phyloP scores from a whole-genome alignment of 768 basidiomycete genomes.

The Dacryopinax primogenitus region DNA sequence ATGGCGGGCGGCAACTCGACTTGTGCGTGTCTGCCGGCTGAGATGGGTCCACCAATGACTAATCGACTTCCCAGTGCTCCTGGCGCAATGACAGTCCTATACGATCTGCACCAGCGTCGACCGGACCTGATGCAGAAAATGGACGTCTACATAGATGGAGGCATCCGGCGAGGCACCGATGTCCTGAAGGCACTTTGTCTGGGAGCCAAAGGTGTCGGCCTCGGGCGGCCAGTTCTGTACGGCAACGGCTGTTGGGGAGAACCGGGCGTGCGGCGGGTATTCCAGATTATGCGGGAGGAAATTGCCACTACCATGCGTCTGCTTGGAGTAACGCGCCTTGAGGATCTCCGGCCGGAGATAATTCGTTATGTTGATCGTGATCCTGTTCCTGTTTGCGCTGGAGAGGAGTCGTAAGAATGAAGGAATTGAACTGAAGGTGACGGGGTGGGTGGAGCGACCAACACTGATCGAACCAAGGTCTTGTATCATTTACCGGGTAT shows the following conservation, averaged over 20 bases:
- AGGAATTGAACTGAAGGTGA: background rate
- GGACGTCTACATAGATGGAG: conserved; percentile 38
- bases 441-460: background rate
- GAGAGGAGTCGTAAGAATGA: background rate
- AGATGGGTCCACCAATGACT: background rate
- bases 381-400: background rate
- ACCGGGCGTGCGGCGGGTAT: conserved; percentile 20
- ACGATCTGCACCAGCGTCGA: conserved; percentile 31
- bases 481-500: no score
- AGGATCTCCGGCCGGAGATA: conserved; percentile 17
- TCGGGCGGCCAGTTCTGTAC: conserved; percentile 32
- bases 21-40: conserved; percentile 16
- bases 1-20: conserved; percentile 56
- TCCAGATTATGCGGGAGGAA: conserved; percentile 52
- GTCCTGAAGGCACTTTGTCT: conserved; percentile 34
- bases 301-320: conserved; percentile 64
- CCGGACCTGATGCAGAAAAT: conserved; percentile 31
- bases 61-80: conserved; percentile 41
- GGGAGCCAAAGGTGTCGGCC: conserved; percentile 33
- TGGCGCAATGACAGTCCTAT: conserved; percentile 51
- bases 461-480: no score
- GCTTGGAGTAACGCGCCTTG: conserved; percentile 34
- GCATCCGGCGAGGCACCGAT: conserved; percentile 38
- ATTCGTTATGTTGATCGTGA: conserved; percentile 12
- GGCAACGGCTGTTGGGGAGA: conserved; percentile 26